Conservation (phyloP, 495 filamentous ascomycete species). For the Delitschia confertaspora region DNA sequence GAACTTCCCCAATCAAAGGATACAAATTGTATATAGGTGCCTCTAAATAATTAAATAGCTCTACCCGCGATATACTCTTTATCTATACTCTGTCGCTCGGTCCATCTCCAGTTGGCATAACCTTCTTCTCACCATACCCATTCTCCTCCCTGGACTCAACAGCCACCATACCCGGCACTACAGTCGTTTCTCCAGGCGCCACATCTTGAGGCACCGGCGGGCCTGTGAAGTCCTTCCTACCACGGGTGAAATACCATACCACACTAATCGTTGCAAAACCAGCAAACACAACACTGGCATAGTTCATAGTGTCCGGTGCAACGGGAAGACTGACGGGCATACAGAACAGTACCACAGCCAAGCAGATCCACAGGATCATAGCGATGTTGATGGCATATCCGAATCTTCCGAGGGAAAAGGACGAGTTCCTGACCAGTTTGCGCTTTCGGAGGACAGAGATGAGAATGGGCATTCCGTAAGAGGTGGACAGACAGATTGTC, state of each 20-base stretch:
- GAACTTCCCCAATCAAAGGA: too few species aligned
- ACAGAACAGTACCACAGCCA: conserved; percentile 47
- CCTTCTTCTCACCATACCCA: conserved; percentile 17
- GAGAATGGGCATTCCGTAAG: conserved; percentile 55
- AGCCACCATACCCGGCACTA: conserved; percentile 9
- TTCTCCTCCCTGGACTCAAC: conserved; percentile 8
- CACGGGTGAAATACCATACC: conserved; percentile 32
- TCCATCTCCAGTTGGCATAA: not conserved
- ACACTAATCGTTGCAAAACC: conserved; percentile 33
- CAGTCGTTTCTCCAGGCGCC: conserved; percentile 19
- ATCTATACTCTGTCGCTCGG: too few species aligned
- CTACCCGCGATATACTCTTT: too few species aligned
- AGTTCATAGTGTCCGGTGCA: conserved; percentile 33
- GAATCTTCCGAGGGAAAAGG: conserved; percentile 45
- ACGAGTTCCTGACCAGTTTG: conserved; percentile 39
- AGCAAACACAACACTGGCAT: conserved; percentile 32
- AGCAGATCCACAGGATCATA: conserved; percentile 43
- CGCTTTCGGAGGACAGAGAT: conserved; percentile 47
- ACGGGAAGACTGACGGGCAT: conserved; percentile 49
- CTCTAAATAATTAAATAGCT: too few species aligned
- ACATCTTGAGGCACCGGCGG: conserved; percentile 32
- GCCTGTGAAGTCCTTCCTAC: conserved; percentile 31
- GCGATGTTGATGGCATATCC: conserved; percentile 46
- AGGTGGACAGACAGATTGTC: conserved; percentile 54
- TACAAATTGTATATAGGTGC: too few species aligned